Percentiles rank a stretch among this genome's conserved stretches.
phyloP scores from a whole-genome alignment of 495 filamentous ascomycete species.

The Xylaria curta region DNA sequence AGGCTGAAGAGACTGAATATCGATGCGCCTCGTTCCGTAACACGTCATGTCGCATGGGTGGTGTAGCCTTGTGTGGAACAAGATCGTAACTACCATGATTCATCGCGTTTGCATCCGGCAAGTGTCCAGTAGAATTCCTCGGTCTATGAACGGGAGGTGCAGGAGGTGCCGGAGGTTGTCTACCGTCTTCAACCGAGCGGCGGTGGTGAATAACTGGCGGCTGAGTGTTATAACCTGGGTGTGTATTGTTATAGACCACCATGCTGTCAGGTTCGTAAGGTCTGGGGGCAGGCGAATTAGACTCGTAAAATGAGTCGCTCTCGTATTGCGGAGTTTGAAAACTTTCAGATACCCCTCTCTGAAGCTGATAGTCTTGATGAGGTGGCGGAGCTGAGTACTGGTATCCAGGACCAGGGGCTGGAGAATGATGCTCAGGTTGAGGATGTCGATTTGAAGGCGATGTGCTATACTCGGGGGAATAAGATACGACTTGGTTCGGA shows the following conservation, averaged over 20 bases:
- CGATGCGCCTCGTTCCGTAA: constrained; percentile 56
- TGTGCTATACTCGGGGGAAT: constrained; percentile 52
- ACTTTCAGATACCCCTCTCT: constrained; percentile 37
- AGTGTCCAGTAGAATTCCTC: constrained; percentile 46
- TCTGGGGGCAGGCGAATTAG: constrained; percentile 25
- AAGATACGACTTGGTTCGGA: constrained; percentile 50
- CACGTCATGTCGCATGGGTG: constrained; percentile 57
- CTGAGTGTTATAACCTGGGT: constrained; percentile 25
- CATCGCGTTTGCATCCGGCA: constrained; percentile 20
- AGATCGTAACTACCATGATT: constrained; percentile 33
- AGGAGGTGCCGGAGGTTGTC: constrained; percentile 53
- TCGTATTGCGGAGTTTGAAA: constrained; percentile 38
- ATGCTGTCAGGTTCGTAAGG: constrained; percentile 33
- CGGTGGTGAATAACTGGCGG: constrained; percentile 28
- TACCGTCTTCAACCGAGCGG: constrained; percentile 38
- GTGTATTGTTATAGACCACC: constrained; percentile 31
- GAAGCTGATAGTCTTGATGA: constrained; percentile 41
- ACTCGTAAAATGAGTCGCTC: constrained; percentile 35
- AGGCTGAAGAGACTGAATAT: constrained; percentile 40
- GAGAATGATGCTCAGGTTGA: constrained; percentile 42
- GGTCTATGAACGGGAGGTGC: constrained; percentile 54
- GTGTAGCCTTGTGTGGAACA: constrained; percentile 41
- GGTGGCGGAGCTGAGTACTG: constrained; percentile 41
- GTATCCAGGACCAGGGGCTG: constrained; percentile 35
- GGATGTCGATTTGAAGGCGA: constrained; percentile 41